Evolutionary conservation across 768 basidiomycete species (phyloP).

Genomic region (Tulasnella sp.): DNA sequence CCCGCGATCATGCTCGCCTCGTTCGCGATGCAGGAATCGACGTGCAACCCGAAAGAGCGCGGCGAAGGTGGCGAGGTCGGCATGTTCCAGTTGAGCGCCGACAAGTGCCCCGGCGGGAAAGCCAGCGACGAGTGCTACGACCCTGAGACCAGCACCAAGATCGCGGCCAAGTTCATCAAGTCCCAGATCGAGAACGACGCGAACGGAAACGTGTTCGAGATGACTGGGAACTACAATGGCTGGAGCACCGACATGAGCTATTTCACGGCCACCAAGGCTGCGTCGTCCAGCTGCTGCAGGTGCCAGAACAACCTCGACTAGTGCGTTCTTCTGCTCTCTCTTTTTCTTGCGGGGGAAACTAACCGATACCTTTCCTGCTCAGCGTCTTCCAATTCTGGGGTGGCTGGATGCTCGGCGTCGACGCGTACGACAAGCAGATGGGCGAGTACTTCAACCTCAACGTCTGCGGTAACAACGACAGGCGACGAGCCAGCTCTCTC

Average conservation of each 20-base stretch:
- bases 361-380: conserved; percentile 2
- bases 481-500: background rate
- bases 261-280: conserved; percentile 48
- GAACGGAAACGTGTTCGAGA: conserved; percentile 41
- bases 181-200: conserved; percentile 33
- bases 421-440: conserved; percentile 40
- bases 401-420: conserved; percentile 47
- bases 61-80: conserved; percentile 74
- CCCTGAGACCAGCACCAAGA: conserved; percentile 40
- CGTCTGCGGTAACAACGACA: conserved; percentile 19
- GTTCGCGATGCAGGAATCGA: conserved; percentile 81
- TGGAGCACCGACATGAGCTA: conserved; percentile 53
- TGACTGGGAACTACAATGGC: conserved; percentile 68
- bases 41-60: conserved; percentile 52
- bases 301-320: conserved; percentile 86
- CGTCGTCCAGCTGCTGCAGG: conserved; percentile 40
- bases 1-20: conserved; percentile 71
- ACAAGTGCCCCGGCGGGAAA: conserved; percentile 54
- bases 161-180: conserved; percentile 52
- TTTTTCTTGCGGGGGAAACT: background rate
- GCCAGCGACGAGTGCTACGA: background rate
- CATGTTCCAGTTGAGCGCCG: conserved; percentile 65
- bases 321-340: conserved; percentile 31
- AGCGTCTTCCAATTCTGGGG: conserved; percentile 63
- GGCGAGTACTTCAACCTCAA: conserved; percentile 61